Base-by-base conservation (phyloP, 1,284 basidiomycete genomes). In the Leccinum holopus region DNA sequence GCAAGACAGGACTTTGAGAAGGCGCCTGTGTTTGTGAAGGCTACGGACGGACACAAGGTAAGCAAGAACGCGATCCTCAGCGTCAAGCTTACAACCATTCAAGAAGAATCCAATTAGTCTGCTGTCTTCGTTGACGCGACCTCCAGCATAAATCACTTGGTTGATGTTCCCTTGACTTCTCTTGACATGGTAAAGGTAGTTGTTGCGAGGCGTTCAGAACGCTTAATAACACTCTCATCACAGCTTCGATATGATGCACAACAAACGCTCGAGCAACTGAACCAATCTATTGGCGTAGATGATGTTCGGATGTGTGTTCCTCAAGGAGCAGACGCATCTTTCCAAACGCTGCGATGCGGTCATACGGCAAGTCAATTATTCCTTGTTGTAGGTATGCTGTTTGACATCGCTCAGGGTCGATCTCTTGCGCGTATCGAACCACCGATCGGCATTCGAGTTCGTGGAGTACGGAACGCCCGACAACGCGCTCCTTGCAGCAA, bases 61-160 rank as follows among this genome's bases (percentile, higher is more conserved):
- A 60, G 71, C 37, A 37, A 44, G 52, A 59, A 64, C 7, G 58
- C 60, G 32, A 53, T 64, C 47, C 12, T 52, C 57, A 35, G 58
- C 58, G 21, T 47, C 63, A 54, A 28, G 12, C 53, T 69, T 16
- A 57, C 52, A 52, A 49, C 18, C n/a, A 44, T 58, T 57, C 21
- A 33, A 30, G 81, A 84, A 49, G 84, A 86, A 54, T 75, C 76
- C 33, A 74, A 78, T 44, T 76, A 84, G 63, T 78, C 78, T 3
- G 80, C 83, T 14, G 82, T 90, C 7, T 87, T 98, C 52, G 88
- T 97, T 1, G 95, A 97, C 69, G 86, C 90, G 0, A 84, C 87
- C 0, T 94, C 93, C 0, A 82, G 81, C 2, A 79, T 94, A 59
- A 99, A 99, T 72, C 71, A 97, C 14, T 76, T 98, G n/a, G 85